Base-by-base conservation (phyloP, 768 basidiomycete species). In the Boletus subcaerulescens region DNA sequence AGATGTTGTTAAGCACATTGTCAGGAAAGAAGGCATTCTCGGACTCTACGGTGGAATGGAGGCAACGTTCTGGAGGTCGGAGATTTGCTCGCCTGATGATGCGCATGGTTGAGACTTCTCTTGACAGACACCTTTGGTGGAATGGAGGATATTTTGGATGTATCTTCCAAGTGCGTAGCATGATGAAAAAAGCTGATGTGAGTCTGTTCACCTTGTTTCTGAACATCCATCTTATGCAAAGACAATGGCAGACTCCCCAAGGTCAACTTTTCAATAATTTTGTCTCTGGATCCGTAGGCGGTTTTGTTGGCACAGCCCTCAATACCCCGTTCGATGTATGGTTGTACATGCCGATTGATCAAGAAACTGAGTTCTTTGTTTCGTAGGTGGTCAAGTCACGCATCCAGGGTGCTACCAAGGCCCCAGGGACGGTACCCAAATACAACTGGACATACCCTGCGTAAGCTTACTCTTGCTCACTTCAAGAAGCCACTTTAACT, bases 401-500 rank as follows among this genome's bases (percentile, higher is more conserved):
- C 44, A 94, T 98, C 38, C 97, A 99, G 74, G 86, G 89, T 42
- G 73, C 82, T 18, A 75, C 76, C 40, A 83, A 78, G 59, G 64
- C 77, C 29, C 81, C 88, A 0, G 92, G 91, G 15, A 83, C 85
- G n/a, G 71, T 71, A 2, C 89, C 89, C 18, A 95, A 93, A 66
- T 94, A 95, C 74, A 90, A 89, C 73, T 97, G 95, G 95, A 87
- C 95, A 50, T 94, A 95, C 75, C 94, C 95, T 15, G 89, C 91
- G 56, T 82, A 60, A 33, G 74, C 57, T 42, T 36, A 51, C 29
- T 50, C 26, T 60, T 32, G 17, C 3, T 32, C 4, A 20, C 8
- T 38, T 12, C 57, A 7, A 12, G 4, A 48, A 12, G 18, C 38
- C 14, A 10, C 41, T 40, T 45, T 49, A n/a, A 63, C 7, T 5